Evolutionary conservation across 2,329 filamentous ascomycete species (phyloP).

Genomic region (Paecilomyces sp.): DNA sequence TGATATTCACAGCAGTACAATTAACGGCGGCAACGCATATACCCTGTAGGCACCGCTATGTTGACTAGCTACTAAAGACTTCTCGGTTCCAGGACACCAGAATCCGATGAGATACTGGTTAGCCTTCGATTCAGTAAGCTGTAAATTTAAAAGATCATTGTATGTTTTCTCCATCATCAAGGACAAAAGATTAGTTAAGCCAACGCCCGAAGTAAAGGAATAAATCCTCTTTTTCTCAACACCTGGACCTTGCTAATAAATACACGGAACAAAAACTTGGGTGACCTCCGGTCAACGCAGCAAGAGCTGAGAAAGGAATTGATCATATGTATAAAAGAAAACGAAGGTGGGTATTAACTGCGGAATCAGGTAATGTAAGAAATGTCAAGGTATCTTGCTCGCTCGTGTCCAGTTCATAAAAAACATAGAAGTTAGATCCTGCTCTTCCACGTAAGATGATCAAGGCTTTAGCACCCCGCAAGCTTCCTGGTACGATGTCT

Average conservation of each 20-base stretch:
- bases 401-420: not conserved
- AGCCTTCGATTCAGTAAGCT: too few species aligned
- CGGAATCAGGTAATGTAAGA: not conserved
- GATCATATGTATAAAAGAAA: not conserved
- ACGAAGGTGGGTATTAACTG: not conserved
- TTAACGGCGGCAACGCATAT: too few species aligned
- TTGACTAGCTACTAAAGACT: not conserved
- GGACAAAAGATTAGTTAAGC: not conserved
- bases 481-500: not conserved
- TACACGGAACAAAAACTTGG: not conserved
- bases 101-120: not conserved
- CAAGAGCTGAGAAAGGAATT: not conserved
- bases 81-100: not conserved
- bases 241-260: not conserved
- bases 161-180: not conserved
- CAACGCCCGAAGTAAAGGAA: not conserved
- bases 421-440: not conserved
- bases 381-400: not conserved
- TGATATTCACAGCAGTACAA: too few species aligned
- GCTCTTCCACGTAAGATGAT: not conserved
- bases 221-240: not conserved
- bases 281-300: not conserved
- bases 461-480: not conserved
- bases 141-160: not conserved
- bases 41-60: too few species aligned